Evolutionary conservation across 2,329 filamentous ascomycete species (phyloP), one percentile per base, ranked within the genome.

Genomic region (Harringtonia lauricola): DNA sequence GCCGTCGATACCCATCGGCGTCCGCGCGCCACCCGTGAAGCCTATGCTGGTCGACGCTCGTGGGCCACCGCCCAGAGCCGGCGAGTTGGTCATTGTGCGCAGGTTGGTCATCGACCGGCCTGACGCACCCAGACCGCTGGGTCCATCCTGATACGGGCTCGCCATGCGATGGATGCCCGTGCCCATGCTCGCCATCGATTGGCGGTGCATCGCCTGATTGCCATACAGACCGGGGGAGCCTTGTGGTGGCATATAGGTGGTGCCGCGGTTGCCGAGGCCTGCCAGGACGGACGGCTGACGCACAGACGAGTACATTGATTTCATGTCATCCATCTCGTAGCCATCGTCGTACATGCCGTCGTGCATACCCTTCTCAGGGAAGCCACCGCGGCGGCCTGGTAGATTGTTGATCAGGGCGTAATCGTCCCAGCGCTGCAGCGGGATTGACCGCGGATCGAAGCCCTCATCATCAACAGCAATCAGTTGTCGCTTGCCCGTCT

Each of bases 271-370:
- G 35, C 77, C 83, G 65, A 95, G 86, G 43, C 87, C 88, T 14
- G 86, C 87, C 47, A 95, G 72, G 51, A 96, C 82, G 2, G 89
- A 95, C 8, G 87, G 87, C 73, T 62, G 89, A 69, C 73, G 90
- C 47, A 89, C 86, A 1, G 88, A 94, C 6, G 89, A 95, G 69
- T 96, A 96, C 47, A 94, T 81, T 1, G 88, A 95, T 61, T 87
- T 89, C 73, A 96, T 94, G 61, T 98, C 92, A 59, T 98, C 94
- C 83, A 96, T 89, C 64, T 98, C 92, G 57, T 88, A 94, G 21
- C 78, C 72, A 13, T 51, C 50, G 48, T 85, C 88, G 6, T 67
- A 67, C 39, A 72, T 74, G 21, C 86, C 89, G 2, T 67, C 66
- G 8, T 19, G 37, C 41, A 39, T 39, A 24, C n/a, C 19, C 43